phyloP scores from a whole-genome alignment of 345 rosid species.

The Erysimum cheiranthoides region DNA sequence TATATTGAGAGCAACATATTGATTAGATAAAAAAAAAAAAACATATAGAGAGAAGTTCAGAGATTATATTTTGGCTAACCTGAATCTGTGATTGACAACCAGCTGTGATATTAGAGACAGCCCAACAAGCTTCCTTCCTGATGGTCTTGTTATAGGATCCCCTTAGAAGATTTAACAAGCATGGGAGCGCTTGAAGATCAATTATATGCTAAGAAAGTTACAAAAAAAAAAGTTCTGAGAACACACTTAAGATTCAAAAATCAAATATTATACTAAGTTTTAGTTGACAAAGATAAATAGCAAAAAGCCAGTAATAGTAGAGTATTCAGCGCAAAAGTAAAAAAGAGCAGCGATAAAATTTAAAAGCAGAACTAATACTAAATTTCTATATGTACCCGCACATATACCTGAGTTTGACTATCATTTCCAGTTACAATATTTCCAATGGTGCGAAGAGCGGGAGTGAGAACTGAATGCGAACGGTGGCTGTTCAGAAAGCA shows the following conservation, averaged over 20 bases:
- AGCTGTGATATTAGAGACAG: conserved; percentile 54
- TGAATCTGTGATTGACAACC: conserved; percentile 52
- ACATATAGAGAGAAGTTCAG: conserved; percentile 24
- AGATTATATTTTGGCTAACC: conserved; percentile 29
- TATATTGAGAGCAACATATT: conserved; percentile 1
- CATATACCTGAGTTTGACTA: conserved; percentile 46
- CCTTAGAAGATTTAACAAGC: conserved; percentile 45
- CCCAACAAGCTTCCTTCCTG: conserved; percentile 53
- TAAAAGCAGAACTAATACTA: conserved; percentile 3
- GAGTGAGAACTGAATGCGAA: conserved; percentile 40
- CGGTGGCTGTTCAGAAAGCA: conserved; percentile 47
- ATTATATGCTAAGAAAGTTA: conserved; percentile 41
- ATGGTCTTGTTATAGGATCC: conserved; percentile 41
- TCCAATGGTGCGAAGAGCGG: conserved; percentile 49
- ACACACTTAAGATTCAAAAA: conserved; percentile 10
- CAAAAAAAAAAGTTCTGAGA: conserved; percentile 26
- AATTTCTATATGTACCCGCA: conserved; percentile 1
- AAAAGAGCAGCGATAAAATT: neutral
- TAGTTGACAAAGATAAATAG: conserved; percentile 4
- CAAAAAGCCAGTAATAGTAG: conserved; percentile 14
- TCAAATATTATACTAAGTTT: neutral
- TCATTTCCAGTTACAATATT: conserved; percentile 48
- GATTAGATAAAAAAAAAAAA: no score
- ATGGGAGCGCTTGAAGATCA: conserved; percentile 49
- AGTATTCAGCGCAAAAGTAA: neutral